Base-by-base conservation (phyloP, 2,329 filamentous ascomycete species). In the Hymenoscyphus fructigenus region DNA sequence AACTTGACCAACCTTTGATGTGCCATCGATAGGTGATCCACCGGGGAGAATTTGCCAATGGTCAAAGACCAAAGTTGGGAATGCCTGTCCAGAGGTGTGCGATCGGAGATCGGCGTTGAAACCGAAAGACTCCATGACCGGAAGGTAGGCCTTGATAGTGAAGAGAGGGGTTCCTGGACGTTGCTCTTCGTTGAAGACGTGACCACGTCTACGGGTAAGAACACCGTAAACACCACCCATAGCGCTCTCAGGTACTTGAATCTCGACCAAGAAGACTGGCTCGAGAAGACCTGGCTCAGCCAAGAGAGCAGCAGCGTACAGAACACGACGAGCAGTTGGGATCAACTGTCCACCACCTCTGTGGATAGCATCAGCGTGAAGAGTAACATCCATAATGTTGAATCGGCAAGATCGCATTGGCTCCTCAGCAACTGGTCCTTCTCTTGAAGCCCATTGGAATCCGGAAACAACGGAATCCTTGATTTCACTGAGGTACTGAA, bases 211-310 rank as follows among this genome's bases (percentile, higher is more conserved):
- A 79, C 93, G 91, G 83, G 93, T 97, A 76, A 99, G 91, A 79
- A 97, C 93, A 90, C 93, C 91, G 84, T 99, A 99, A 83, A 99
- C 96, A 88, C 95, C 95, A 88, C 95, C 95, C 95, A 99, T 98
- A 80, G 95, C 94, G 78, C 89, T 85, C 88, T 99, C 95, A 77
- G 94, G 94, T 70, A 99, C 95, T 86, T 97, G 93, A 82, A 99
- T 99, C 83, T 99, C 95, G 81, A 97, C 93, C 80, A 97, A 86
- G 91, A 96, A 99, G 83, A 99, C 91, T 78, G 95, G 95, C 88
- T 99, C 95, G 76, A 93, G 89, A 70, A 99, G 88, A 82, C 88
- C 89, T 73, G 95, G 95, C 75, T 96, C 88, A 76, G 95, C 93
- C 75, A 99, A 88, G 72, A 99, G 91, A 72, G 92, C 83, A 73